A percentile compares a stretch with the other conserved stretches of the same genome.
Conservation (phyloP, 208 protist genomes). For the Leishmania lainsoni region DNA sequence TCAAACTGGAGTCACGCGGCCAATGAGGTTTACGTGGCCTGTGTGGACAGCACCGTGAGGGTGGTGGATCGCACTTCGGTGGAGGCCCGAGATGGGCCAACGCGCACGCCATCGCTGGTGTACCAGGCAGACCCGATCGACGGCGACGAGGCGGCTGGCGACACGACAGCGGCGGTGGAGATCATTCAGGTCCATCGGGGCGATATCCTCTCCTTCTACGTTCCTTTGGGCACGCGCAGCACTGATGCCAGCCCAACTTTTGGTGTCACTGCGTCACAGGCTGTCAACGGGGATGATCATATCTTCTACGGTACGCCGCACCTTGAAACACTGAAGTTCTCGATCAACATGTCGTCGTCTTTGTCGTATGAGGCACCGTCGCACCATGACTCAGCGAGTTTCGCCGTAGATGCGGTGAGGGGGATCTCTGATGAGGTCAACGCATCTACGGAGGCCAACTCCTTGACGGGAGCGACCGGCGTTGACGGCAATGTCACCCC, state of each 20-base stretch:
- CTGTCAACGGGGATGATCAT: background rate
- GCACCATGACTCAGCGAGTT: background rate
- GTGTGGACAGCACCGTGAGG: conserved; percentile 44
- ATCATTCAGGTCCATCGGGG: conserved; percentile 37
- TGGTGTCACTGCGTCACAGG: background rate
- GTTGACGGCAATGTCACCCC: too few species aligned
- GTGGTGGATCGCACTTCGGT: conserved; percentile 36
- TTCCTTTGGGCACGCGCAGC: background rate
- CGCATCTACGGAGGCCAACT: background rate
- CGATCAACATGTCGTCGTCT: background rate
- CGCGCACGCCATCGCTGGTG: conserved; percentile 4
- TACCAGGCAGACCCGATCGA: conserved; percentile 2
- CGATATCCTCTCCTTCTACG: conserved; percentile 50
- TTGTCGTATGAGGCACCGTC: background rate
- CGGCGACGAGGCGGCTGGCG: background rate
- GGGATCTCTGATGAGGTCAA: background rate
- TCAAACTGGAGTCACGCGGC: conserved; percentile 22
- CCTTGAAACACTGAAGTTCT: conserved; percentile 1
- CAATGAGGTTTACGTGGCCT: conserved; percentile 65
- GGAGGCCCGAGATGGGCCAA: conserved; percentile 15
- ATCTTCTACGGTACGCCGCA: background rate
- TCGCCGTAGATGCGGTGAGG: background rate
- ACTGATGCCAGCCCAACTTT: background rate
- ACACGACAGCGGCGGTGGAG: conserved; percentile 11
- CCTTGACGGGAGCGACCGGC: background rate